A percentile compares a stretch with the other conserved stretches of the same genome.
Conservation (phyloP, 352 stramenopile species). For the Phytophthora quininea region DNA sequence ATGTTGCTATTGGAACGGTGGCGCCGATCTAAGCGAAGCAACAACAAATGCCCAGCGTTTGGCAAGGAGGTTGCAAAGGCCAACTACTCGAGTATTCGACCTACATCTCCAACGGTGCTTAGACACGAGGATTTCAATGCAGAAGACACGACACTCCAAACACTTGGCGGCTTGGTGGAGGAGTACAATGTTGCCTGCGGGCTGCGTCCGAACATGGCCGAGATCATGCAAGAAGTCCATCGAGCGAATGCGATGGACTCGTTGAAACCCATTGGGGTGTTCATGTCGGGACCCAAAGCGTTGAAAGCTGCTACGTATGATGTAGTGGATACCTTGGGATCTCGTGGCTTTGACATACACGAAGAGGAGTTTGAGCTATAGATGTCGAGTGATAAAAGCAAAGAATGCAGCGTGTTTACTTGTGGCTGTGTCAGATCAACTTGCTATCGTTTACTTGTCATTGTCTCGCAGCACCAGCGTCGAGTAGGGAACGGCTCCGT, state of each 20-base stretch:
- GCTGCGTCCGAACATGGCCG: conserved; percentile 35
- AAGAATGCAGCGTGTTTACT: too few species aligned
- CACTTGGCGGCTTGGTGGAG: conserved; percentile 35
- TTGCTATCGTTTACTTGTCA: neutral
- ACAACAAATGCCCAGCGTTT: conserved; percentile 7
- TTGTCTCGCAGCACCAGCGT: neutral
- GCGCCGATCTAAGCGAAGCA: conserved; percentile 3
- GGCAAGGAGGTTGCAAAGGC: conserved; percentile 4
- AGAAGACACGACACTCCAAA: conserved; percentile 21
- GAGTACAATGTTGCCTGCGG: conserved; percentile 35
- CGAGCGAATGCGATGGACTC: conserved; percentile 9
- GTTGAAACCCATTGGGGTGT: conserved; percentile 32
- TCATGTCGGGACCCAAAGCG: conserved; percentile 45
- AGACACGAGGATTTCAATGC: conserved; percentile 1
- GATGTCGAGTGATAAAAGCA: neutral
- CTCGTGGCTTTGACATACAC: conserved; percentile 29
- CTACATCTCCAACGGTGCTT: conserved; percentile 15
- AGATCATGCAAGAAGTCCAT: conserved; percentile 39
- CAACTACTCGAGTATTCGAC: conserved; percentile 28
- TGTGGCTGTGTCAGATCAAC: too few species aligned
- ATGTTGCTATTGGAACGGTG: conserved; percentile 29
- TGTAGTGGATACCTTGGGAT: conserved; percentile 18
- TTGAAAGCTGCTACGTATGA: conserved; percentile 37
- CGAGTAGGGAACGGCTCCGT: neutral
- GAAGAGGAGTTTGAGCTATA: conserved; percentile 42